Evolutionary conservation across 768 basidiomycete species (phyloP).

Genomic region (Coprinellus aureogranulatus): DNA sequence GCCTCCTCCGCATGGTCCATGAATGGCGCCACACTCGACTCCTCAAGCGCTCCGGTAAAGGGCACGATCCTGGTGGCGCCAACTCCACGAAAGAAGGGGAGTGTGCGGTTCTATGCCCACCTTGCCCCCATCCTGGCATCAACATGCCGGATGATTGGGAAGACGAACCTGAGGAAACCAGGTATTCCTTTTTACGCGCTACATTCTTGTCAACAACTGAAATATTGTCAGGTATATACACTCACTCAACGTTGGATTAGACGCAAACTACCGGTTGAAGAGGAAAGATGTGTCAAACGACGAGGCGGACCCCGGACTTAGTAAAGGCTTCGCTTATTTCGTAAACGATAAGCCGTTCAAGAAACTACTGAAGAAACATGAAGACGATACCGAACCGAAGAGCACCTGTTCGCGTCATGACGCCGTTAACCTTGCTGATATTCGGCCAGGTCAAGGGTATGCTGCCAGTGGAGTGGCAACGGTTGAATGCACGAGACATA

Average conservation of each 20-base stretch:
- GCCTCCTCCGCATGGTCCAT: not conserved
- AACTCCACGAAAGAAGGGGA: conserved; percentile 12
- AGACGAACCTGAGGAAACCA: not conserved
- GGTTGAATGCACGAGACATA: conserved; percentile 29
- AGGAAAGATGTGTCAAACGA: not conserved
- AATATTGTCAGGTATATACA: not conserved
- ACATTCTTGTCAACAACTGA: not conserved
- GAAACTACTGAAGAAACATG: not conserved
- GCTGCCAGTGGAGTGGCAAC: conserved; percentile 26
- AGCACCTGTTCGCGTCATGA: not conserved
- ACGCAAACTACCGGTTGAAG: not conserved
- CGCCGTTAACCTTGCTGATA: conserved; percentile 18
- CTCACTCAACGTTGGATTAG: not conserved
- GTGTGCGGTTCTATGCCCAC: conserved; percentile 21
- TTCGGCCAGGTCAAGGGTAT: conserved; percentile 15
- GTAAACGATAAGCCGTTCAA: not conserved
- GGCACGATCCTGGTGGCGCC: conserved; percentile 7
- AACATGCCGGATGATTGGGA: conserved; percentile 17
- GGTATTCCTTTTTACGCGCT: too few species aligned
- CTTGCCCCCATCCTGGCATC: conserved; percentile 22
- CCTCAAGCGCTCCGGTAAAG: conserved; percentile 22
- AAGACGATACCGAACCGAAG: not conserved
- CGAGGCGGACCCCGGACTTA: not conserved
- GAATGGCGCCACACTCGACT: conserved; percentile 20
- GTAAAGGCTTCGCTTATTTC: not conserved